Conservation (phyloP, 305 asterid species). For the Fraxinus paxiana region DNA sequence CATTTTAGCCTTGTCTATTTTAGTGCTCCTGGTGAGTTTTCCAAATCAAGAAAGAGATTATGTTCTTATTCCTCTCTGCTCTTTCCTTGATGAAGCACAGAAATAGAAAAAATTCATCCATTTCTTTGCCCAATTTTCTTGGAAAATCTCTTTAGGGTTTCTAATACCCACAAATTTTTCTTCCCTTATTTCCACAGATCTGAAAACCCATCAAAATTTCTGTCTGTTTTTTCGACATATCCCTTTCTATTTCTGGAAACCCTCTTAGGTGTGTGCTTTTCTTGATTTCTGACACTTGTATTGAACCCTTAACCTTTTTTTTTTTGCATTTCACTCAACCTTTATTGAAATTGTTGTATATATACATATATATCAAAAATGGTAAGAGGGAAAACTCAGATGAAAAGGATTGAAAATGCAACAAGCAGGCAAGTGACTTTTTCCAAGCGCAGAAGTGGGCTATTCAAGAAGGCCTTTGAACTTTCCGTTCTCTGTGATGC, state of each 20-base stretch:
- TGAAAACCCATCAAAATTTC: constrained; percentile 24
- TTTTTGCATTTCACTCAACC: background rate
- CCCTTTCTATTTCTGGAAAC: constrained; percentile 27
- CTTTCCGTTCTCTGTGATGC: constrained; percentile 57
- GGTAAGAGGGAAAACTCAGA: constrained; percentile 58
- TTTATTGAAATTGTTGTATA: background rate
- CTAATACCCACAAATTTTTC: background rate
- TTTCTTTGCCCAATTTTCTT: background rate
- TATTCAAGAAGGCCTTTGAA: constrained; percentile 54
- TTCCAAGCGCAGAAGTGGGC: constrained; percentile 53
- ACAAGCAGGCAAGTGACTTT: constrained; percentile 57
- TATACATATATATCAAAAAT: constrained; percentile 1
- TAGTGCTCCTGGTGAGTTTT: constrained; percentile 24
- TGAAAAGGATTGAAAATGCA: constrained; percentile 54
- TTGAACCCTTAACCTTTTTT: background rate
- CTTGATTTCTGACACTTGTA: background rate
- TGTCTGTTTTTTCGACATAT: constrained; percentile 21
- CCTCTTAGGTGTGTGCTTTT: background rate
- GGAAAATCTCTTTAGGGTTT: constrained; percentile 31
- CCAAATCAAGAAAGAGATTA: constrained; percentile 46
- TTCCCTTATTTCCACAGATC: constrained; percentile 30
- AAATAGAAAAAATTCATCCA: background rate
- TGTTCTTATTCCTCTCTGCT: constrained; percentile 12
- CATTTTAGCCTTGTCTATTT: background rate
- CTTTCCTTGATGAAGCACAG: constrained; percentile 20